Evolutionary conservation across 495 filamentous ascomycete species (phyloP).

Genomic region (Copromyces sp.): DNA sequence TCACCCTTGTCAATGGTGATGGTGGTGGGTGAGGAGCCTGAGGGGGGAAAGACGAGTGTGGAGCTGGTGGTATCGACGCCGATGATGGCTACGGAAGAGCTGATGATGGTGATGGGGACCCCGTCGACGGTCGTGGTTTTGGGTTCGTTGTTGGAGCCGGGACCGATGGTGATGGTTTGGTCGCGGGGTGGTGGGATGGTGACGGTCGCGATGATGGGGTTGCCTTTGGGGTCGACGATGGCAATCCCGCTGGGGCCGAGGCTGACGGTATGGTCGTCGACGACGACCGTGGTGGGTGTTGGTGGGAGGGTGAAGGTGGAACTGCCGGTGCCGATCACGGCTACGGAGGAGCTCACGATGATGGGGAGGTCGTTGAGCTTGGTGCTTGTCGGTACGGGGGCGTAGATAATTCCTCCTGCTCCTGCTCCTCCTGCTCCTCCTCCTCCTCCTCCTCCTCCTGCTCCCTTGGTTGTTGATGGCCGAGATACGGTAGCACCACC

Average conservation of each 20-base stretch:
- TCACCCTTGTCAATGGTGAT: not conserved
- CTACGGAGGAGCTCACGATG: slow-evolving; percentile 28
- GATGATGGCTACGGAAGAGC: slow-evolving; percentile 33
- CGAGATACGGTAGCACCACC: slow-evolving; percentile 30
- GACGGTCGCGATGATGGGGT: slow-evolving; percentile 11
- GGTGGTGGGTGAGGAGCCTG: slow-evolving; percentile 21
- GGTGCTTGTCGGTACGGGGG: slow-evolving; percentile 27
- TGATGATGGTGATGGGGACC: slow-evolving; percentile 36
- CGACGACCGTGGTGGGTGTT: slow-evolving; percentile 9
- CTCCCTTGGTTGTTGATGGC: slow-evolving; percentile 8
- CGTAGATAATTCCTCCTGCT: slow-evolving; percentile 10
- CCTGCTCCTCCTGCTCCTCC: not conserved
- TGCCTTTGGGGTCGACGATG: slow-evolving; percentile 18
- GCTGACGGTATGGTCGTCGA: slow-evolving; percentile 34
- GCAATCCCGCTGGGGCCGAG: slow-evolving; percentile 37
- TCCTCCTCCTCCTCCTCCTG: not conserved
- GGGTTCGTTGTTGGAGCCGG: slow-evolving; percentile 31
- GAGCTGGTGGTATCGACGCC: slow-evolving; percentile 26
- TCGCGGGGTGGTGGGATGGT: slow-evolving; percentile 19
- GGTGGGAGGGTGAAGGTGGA: slow-evolving; percentile 33
- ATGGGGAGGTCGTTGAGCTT: slow-evolving; percentile 31
- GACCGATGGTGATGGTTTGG: slow-evolving; percentile 38
- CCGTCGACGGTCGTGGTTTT: slow-evolving; percentile 36
- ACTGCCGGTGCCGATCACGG: slow-evolving; percentile 30
- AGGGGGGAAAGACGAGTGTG: slow-evolving; percentile 26